These are phyloP conservation scores for Jacaranda copaia DNA, from an alignment of 257 asterid genomes.

Conservation along the genomic window DNA sequence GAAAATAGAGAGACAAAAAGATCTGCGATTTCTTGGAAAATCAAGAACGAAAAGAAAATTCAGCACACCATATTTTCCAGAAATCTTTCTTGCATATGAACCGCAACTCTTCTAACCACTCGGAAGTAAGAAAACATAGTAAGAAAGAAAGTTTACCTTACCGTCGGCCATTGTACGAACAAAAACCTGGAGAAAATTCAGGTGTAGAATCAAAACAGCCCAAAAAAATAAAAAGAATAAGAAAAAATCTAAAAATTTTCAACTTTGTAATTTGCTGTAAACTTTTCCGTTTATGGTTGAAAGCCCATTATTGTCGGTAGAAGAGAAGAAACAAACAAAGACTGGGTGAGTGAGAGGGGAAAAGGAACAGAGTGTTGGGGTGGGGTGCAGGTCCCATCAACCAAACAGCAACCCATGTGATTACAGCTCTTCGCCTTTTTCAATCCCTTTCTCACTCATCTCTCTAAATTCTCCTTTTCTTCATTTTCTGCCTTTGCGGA, in stretches of 20 bases:
- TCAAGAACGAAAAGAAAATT: not conserved
- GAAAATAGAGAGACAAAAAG: slow-evolving; percentile 21
- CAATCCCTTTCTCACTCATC: slow-evolving; percentile 19
- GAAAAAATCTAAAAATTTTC: slow-evolving; percentile 15
- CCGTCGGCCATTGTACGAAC: slow-evolving; percentile 53
- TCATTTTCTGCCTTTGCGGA: not conserved
- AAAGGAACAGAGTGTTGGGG: slow-evolving; percentile 16
- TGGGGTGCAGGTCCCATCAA: slow-evolving; percentile 59
- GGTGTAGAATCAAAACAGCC: slow-evolving; percentile 8
- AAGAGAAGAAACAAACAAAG: slow-evolving; percentile 45
- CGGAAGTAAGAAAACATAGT: not conserved
- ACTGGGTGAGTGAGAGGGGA: not conserved
- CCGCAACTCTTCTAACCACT: slow-evolving; percentile 4
- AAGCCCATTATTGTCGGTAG: slow-evolving; percentile 70
- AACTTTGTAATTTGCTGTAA: slow-evolving; percentile 31
- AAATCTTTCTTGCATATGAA: not conserved
- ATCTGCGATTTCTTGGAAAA: slow-evolving; percentile 35
- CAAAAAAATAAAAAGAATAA: slow-evolving; percentile 33
- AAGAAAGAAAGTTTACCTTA: slow-evolving; percentile 41
- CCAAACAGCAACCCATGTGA: slow-evolving; percentile 85
- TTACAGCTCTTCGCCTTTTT: slow-evolving; percentile 45
- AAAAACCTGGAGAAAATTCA: slow-evolving; percentile 20
- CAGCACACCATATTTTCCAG: not conserved
- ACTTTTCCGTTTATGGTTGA: slow-evolving; percentile 44
- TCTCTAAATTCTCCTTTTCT: slow-evolving; percentile 4